Evolutionary conservation across 345 rosid species (phyloP), one percentile per base, ranked within the genome.

Genomic region (Eucalyptus decipiens): DNA sequence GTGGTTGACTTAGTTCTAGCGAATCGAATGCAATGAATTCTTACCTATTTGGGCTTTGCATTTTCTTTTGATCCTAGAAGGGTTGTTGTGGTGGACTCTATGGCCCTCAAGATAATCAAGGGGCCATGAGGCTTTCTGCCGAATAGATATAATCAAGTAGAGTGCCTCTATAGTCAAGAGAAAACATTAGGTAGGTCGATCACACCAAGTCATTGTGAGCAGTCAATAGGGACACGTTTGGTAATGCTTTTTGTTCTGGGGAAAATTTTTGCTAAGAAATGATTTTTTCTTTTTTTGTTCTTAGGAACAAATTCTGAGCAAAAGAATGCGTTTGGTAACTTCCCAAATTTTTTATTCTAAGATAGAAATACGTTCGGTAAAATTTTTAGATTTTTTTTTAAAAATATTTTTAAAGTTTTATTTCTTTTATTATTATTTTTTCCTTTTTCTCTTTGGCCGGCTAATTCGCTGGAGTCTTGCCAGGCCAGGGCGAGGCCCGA

Each of bases 201-300:
- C 24, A 52, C 0, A 0, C 0, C 0, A 52, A 52, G 26, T 52
- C 26, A 52, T 19, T 19, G 26, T 52, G 58, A 52, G 58, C 5
- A 8, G 11, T 52, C 9, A 51, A 49, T 14, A 49, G 51, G 16
- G 3, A 2, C 1, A 6, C 16, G 1, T 48, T 48, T 13, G 1
- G 1, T 13, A 48, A 48, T 3, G 2, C 3, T n/a, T 48, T 48
- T 6, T 5, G 0, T 48, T 13, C 0, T 4, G 3, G 15, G 1
- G 16, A 48, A 13, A 13, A 0, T 48, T 48, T 48, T 48, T 13
- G 2, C 1, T 1, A 6, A 13, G 6, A 48, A 48, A 48, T 48
- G 6, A 13, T 48, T 48, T 48, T 48, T 48, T 48, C 2, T 48
- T 2, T 48, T 48, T 48, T 0, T 13, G 1, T 48, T 48, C 2